Base-by-base conservation (phyloP, 805 yeast species). In the Ogataea allantospora region DNA sequence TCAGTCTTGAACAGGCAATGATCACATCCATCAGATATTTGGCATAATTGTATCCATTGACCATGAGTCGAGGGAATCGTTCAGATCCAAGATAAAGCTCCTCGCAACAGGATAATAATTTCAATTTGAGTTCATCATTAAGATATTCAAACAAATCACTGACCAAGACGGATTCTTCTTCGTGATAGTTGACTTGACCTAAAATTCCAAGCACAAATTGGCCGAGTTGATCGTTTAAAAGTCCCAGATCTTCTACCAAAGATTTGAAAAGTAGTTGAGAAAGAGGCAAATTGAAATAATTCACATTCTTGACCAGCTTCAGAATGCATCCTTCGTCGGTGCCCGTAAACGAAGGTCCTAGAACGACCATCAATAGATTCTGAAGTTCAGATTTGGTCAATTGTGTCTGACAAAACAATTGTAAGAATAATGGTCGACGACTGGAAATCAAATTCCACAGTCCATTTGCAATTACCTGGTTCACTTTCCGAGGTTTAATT, bases 1-100 rank as follows among this genome's bases (percentile, higher is more conserved):
- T 40, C 18, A 56, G 42, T 30, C 68, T 64, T 4, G 75, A 66
- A 44, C 77, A 72, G 44, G 69, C 73, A 21, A 68, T 67, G 34
- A 75, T 68, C 33, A 65, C 70, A 46, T 69, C 75, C 34, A 62
- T 65, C 31, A 75, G 54, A 10, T 60, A 54, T 0, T 68, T 66
- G 1, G 74, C 49, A 29, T 68, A 44, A 42, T 69, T 58, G 17
- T 47, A 30, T 10, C 53, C 53, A 14, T 50, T 38, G 3, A 45
- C 33, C 8, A 39, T 21, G 5, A 57, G 45, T 24, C 44, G 46
- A 2, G 76, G 76, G 45, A 71, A 71, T 1, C 44, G 51, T 6
- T 63, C 66, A 1, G 71, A 66, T 11, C 65, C 62, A 31, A 71
- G 48, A 44, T 69, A 71, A 6, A 66, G 44, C n/a, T 57, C 57